Conservation (phyloP, 768 basidiomycete species). For the Psilocybe sp. region DNA sequence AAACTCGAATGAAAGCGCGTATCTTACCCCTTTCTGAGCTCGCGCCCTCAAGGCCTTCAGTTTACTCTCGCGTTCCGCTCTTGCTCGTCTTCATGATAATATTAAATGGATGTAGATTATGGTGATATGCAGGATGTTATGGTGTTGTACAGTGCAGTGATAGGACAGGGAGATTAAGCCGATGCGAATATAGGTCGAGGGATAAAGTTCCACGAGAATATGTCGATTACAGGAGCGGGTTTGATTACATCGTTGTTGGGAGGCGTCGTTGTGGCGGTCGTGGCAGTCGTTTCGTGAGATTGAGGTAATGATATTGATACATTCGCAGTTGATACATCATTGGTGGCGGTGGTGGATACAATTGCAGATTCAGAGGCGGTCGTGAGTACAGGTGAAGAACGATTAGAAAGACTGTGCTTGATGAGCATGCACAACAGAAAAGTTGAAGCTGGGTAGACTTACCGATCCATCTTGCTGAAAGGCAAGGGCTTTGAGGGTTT, state of each 20-base stretch:
- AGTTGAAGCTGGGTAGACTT: constrained; percentile 31
- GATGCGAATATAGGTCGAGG: constrained; percentile 67
- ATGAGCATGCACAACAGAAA: constrained; percentile 56
- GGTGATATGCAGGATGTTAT: constrained; percentile 14
- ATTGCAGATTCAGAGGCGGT: constrained; percentile 3
- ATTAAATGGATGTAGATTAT: constrained; percentile 23
- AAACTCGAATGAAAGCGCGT: not conserved
- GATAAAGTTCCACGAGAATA: constrained; percentile 43
- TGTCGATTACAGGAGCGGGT: constrained; percentile 36
- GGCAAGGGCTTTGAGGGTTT: constrained; percentile 19
- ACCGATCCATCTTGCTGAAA: constrained; percentile 65
- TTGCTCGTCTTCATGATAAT: constrained; percentile 54
- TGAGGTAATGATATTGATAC: not conserved
- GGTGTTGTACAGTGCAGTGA: constrained; percentile 19
- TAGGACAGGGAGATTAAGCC: constrained; percentile 47
- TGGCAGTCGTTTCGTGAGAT: constrained; percentile 6
- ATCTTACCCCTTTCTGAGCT: constrained; percentile 71
- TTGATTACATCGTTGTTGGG: constrained; percentile 29
- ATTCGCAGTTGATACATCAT: too few species aligned
- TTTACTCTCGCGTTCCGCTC: constrained; percentile 69
- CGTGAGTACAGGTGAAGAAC: constrained; percentile 17
- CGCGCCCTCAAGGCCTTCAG: constrained; percentile 69
- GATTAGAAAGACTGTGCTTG: constrained; percentile 49
- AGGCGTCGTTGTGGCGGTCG: constrained; percentile 14
- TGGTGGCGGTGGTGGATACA: too few species aligned